Evolutionary conservation across 257 asterid genomes (phyloP).

Genomic region (Echium plantagineum): DNA sequence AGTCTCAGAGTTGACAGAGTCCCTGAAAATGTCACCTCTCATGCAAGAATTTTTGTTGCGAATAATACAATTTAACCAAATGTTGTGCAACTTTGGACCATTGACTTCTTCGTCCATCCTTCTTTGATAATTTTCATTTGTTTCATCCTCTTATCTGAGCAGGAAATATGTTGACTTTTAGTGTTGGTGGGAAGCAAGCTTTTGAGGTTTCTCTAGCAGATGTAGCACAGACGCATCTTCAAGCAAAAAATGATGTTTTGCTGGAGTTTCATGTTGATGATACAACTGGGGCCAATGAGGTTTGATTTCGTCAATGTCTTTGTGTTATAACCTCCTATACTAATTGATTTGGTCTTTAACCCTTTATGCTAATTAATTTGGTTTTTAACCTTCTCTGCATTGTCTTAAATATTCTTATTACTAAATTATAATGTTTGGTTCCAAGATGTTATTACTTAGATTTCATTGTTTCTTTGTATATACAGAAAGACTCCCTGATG

Average conservation of each 20-base stretch:
- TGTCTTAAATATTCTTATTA: background rate
- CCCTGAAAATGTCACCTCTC: too few relatives aligned
- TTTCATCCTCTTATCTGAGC: slow-evolving; percentile 11
- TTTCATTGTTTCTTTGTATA: background rate
- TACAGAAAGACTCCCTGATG: slow-evolving; percentile 96
- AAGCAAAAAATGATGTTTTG: slow-evolving; percentile 91
- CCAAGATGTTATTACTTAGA: background rate
- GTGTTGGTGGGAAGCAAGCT: slow-evolving; percentile 80
- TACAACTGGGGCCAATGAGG: slow-evolving; percentile 95
- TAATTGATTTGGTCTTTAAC: too few relatives aligned
- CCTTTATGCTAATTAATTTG: too few relatives aligned
- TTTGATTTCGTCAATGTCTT: slow-evolving; percentile 6
- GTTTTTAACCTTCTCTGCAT: background rate
- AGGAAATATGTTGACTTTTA: slow-evolving; percentile 77
- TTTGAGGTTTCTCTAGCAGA: slow-evolving; percentile 92
- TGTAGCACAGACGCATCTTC: slow-evolving; percentile 95
- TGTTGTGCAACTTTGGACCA: background rate
- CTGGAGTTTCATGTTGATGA: slow-evolving; percentile 96
- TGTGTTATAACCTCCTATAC: background rate
- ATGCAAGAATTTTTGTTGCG: too few relatives aligned
- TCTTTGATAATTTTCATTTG: background rate
- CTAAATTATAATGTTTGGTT: background rate
- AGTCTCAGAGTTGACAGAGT: background rate
- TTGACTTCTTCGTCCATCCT: background rate
- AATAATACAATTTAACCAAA: too few relatives aligned